Evolutionary conservation across 192 early-diverging fungal species (phyloP).

Genomic region (Coemansia furcata): DNA sequence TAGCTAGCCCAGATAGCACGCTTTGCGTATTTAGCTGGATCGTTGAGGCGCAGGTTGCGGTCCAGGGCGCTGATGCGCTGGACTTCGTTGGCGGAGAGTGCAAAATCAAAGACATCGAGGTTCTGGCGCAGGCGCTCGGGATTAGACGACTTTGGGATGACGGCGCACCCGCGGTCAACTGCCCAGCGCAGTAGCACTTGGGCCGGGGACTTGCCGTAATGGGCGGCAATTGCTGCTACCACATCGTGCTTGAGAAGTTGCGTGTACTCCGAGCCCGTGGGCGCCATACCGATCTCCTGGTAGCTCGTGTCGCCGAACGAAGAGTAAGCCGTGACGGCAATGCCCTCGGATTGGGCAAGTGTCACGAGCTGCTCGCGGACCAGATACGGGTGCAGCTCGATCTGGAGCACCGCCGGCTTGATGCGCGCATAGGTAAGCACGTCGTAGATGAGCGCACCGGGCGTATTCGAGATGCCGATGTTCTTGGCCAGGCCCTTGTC

Average conservation of each 20-base stretch:
- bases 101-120: slow-evolving; percentile 27
- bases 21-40: slow-evolving; percentile 11
- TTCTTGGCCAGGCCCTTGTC: slow-evolving; percentile 50
- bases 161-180: slow-evolving; percentile 64
- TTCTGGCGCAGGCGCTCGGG: slow-evolving; percentile 56
- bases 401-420: slow-evolving; percentile 77
- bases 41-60: slow-evolving; percentile 29
- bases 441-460: slow-evolving; percentile 57
- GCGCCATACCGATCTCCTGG: slow-evolving; percentile 17
- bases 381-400: slow-evolving; percentile 74
- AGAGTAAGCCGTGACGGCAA: slow-evolving; percentile 78
- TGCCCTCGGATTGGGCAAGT: slow-evolving; percentile 62
- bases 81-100: slow-evolving; percentile 21
- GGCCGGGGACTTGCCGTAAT: slow-evolving; percentile 59
- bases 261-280: neutral
- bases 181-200: slow-evolving; percentile 75
- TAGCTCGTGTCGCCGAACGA: slow-evolving; percentile 65
- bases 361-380: slow-evolving; percentile 65
- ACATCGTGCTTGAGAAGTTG: slow-evolving; percentile 22
- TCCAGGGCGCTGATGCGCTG: slow-evolving; percentile 18
- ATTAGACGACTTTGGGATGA: slow-evolving; percentile 78
- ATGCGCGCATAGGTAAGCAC: slow-evolving; percentile 50
- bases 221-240: slow-evolving; percentile 64
- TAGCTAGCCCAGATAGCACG: neutral
- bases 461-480: slow-evolving; percentile 74